Conservation (phyloP, 257 asterid genomes). For the Solanum arcanum region DNA sequence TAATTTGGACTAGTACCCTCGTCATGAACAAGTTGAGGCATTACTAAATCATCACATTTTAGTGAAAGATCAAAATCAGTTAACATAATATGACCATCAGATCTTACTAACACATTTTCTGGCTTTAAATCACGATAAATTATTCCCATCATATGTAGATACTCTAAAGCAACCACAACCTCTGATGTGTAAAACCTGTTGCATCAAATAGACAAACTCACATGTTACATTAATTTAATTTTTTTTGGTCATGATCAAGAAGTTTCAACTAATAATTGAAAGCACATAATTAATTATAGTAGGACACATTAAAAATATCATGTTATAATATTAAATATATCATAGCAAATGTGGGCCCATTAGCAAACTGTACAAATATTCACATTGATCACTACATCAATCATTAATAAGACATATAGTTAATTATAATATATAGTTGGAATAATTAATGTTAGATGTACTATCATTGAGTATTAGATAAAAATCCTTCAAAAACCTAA, state of each 20-base stretch:
- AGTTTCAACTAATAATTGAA: not conserved
- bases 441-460: not conserved
- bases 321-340: not conserved
- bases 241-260: not conserved
- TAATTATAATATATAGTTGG: not conserved
- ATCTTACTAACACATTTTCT: conserved; percentile 56
- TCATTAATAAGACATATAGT: not conserved
- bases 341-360: not conserved
- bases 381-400: not conserved
- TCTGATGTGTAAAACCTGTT: conserved; percentile 70
- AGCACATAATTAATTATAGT: not conserved
- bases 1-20: not conserved
- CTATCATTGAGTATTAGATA: not conserved
- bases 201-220: not conserved
- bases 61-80: conserved; percentile 74
- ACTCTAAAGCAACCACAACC: conserved; percentile 73
- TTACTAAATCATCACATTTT: conserved; percentile 28
- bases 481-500: not conserved
- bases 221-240: not conserved
- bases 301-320: not conserved
- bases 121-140: conserved; percentile 70
- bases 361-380: not conserved
- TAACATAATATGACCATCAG: conserved; percentile 71
- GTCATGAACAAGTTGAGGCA: conserved; percentile 34
- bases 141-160: conserved; percentile 69